Conservation (phyloP, 2,329 filamentous ascomycete species). For the Xylaria sp. region DNA sequence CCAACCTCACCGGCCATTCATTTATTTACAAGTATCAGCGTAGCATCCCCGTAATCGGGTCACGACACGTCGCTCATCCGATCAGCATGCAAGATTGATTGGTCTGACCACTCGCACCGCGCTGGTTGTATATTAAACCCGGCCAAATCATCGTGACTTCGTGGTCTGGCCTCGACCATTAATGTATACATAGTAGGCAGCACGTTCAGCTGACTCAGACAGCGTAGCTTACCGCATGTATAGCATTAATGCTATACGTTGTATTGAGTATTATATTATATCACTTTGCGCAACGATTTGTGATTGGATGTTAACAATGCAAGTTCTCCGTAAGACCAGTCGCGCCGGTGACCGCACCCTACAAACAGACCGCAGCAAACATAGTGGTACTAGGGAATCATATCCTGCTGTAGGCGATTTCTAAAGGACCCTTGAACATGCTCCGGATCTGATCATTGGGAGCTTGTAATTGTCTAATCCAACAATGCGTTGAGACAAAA, state of each 20-base stretch:
- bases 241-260: conserved; percentile 25
- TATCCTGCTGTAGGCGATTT: background rate
- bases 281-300: background rate
- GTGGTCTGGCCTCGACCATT: conserved; percentile 6
- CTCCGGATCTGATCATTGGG: background rate
- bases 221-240: background rate
- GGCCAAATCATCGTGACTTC: background rate
- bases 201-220: conserved; percentile 29
- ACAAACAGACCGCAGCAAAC: background rate
- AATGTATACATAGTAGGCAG: background rate
- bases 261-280: background rate
- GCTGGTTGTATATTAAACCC: background rate
- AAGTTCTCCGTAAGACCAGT: background rate
- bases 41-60: conserved; percentile 18
- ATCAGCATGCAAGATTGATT: conserved; percentile 14
- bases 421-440: background rate
- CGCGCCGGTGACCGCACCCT: background rate
- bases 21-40: conserved; percentile 31
- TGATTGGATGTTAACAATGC: conserved; percentile 5
- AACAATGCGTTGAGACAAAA: background rate
- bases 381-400: background rate
- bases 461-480: background rate
- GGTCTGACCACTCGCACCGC: background rate
- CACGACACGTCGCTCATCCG: conserved; percentile 13
- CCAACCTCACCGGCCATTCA: conserved; percentile 26